Conservation (phyloP, 768 basidiomycete genomes). For the Rhizopogon sp. region DNA sequence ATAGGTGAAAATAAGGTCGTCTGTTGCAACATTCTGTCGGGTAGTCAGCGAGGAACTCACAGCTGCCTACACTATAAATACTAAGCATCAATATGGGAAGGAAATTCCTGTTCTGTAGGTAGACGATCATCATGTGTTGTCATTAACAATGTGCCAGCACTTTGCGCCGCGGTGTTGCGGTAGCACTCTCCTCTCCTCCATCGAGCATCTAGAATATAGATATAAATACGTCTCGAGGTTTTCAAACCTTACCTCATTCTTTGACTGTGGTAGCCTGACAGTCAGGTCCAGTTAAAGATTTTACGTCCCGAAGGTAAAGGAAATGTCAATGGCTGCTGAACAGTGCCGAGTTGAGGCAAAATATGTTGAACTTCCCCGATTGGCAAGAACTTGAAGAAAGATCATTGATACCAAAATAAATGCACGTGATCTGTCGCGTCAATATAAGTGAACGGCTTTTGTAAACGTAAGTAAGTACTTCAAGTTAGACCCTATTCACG, state of each 20-base stretch:
- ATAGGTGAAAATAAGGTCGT: background rate
- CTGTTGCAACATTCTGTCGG: background rate
- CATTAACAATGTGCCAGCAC: background rate
- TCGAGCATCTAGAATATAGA: too few relatives aligned
- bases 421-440: constrained; percentile 1
- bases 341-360: constrained; percentile 69
- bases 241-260: too few relatives aligned
- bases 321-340: constrained; percentile 78
- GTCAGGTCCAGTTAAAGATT: constrained; percentile 46
- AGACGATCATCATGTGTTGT: too few relatives aligned
- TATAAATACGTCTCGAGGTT: too few relatives aligned
- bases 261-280: too few relatives aligned
- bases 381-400: too few relatives aligned
- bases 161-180: background rate
- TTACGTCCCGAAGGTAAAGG: constrained; percentile 74
- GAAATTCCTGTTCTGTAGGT: background rate
- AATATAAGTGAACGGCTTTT: too few relatives aligned
- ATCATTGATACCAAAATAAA: background rate
- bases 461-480: background rate
- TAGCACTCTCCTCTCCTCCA: background rate
- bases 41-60: too few relatives aligned
- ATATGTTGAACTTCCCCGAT: constrained; percentile 34
- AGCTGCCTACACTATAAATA: too few relatives aligned
- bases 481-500: background rate
- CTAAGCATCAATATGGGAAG: background rate